A percentile compares a stretch with the other conserved stretches of the same genome.
phyloP scores from a whole-genome alignment of 2,329 filamentous ascomycete species.

The Pseudonectria buxi region DNA sequence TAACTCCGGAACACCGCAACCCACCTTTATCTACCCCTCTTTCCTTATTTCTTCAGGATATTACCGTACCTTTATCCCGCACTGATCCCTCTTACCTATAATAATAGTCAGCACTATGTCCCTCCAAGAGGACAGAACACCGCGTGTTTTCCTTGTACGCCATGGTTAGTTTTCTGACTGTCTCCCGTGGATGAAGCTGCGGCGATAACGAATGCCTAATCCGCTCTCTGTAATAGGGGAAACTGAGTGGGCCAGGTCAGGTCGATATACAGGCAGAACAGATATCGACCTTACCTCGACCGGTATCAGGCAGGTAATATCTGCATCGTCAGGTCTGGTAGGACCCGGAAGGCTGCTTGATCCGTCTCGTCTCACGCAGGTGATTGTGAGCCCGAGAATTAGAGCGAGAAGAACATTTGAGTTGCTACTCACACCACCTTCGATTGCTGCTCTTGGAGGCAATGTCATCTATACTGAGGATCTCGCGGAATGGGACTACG shows the following conservation, averaged over 20 bases:
- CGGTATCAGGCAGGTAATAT: constrained; percentile 4
- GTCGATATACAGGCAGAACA: constrained; percentile 2
- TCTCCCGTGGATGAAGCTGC: no score
- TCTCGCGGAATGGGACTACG: constrained; percentile 57
- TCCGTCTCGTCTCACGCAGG: constrained; percentile 36
- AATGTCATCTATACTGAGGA: constrained; percentile 42
- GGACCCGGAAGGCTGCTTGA: constrained; percentile 45
- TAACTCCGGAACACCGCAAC: no score
- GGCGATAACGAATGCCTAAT: no score
- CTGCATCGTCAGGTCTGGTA: constrained; percentile 31
- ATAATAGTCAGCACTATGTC: background rate
- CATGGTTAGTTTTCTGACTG: background rate
- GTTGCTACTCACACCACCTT: constrained; percentile 34
- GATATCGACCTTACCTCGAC: constrained; percentile 4
- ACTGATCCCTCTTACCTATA: background rate
- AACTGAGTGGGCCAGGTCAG: constrained; percentile 2
- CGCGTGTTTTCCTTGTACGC: constrained; percentile 1
- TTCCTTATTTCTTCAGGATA: no score
- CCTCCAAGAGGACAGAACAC: background rate
- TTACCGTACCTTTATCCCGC: no score
- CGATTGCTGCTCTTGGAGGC: no score
- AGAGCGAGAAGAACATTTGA: constrained; percentile 43
- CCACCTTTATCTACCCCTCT: no score
- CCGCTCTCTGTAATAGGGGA: background rate
- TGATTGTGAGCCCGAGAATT: constrained; percentile 44